Conservation (phyloP, 345 rosid genomes). For the Turnera subulata region DNA sequence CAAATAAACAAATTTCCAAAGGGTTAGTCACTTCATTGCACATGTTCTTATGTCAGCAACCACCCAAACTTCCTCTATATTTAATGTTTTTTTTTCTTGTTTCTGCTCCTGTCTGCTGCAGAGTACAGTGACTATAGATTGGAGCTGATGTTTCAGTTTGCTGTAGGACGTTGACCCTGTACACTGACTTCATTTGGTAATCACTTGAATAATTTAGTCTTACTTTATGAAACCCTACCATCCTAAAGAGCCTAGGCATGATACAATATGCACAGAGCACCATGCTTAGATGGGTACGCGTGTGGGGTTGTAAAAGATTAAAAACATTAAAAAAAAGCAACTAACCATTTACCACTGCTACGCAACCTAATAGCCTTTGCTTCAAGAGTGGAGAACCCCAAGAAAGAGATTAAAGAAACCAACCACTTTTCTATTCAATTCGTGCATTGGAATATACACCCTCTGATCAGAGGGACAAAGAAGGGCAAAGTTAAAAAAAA, state of each 20-base stretch:
- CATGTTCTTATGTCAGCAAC: too few species aligned
- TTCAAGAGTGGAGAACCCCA: constrained; percentile 14
- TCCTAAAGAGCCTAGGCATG: background rate
- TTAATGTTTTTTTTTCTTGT: background rate
- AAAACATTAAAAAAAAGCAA: background rate
- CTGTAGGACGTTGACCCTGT: constrained; percentile 25
- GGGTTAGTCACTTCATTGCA: too few species aligned
- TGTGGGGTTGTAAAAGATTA: constrained; percentile 29
- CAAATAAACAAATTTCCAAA: too few species aligned
- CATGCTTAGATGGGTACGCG: constrained; percentile 34
- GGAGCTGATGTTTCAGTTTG: constrained; percentile 9
- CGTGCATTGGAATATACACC: constrained; percentile 19
- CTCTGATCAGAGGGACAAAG: constrained; percentile 5
- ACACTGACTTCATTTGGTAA: constrained; percentile 5
- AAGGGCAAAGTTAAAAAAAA: constrained; percentile 8
- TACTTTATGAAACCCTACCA: background rate
- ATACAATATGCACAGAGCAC: constrained; percentile 24
- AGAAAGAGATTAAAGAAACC: constrained; percentile 4
- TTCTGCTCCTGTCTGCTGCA: constrained; percentile 10
- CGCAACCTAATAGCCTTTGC: constrained; percentile 14
- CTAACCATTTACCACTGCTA: background rate
- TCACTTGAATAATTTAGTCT: constrained; percentile 7
- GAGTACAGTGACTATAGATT: background rate
- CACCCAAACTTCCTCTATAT: too few species aligned
- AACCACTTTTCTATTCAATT: constrained; percentile 2